Evolutionary conservation across 345 rosid species (phyloP), one percentile per base, ranked within the genome.

Genomic region (Rubroshorea leprosula): DNA sequence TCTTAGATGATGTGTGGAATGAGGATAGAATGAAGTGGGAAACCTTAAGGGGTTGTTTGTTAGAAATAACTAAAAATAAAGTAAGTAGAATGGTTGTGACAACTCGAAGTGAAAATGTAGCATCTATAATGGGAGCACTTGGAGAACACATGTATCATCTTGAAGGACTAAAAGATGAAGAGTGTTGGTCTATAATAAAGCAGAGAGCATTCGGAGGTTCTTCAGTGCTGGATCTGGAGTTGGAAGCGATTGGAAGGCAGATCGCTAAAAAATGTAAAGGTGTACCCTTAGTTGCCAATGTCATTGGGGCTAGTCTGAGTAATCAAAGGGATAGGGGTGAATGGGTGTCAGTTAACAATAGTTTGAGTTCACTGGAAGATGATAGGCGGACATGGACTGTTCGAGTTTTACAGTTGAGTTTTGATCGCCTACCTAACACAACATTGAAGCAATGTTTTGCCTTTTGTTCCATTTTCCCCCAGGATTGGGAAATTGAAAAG

Each of bases 1-100:
- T 67, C 20, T 57, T 38, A 57, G n/a, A n/a, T n/a, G n/a, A n/a
- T n/a, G n/a, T n/a, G n/a, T n/a, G 74, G 74, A 54, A 53, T 39
- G 46, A 41, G 10, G 60, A 29, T 4, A 0, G 0, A 2, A 14
- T 6, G 0, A 29, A 6, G 5, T 71, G 74, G 70, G 23, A 51
- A 4, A 14, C 5, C 9, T 52, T 71, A 13, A 60, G 9, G 35
- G 21, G 11, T 0, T 9, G 20, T 23, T 57, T 71, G 63, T 9
- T 5, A 4, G 6, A 3, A 5, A 15, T 62, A 9, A 39, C 29
- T 6, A 7, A 4, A 0, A 23, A 12, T 3, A 19, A 14, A 4
- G 70, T 58, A 16, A 65, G 44, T 23, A 41, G 35, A 15, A 19
- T 71, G 48, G 19, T 71, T 11, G 47, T n/a, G n/a, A n/a, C n/a